Conservation (phyloP, 2,329 filamentous ascomycete species). For the Sporothrix protearum region DNA sequence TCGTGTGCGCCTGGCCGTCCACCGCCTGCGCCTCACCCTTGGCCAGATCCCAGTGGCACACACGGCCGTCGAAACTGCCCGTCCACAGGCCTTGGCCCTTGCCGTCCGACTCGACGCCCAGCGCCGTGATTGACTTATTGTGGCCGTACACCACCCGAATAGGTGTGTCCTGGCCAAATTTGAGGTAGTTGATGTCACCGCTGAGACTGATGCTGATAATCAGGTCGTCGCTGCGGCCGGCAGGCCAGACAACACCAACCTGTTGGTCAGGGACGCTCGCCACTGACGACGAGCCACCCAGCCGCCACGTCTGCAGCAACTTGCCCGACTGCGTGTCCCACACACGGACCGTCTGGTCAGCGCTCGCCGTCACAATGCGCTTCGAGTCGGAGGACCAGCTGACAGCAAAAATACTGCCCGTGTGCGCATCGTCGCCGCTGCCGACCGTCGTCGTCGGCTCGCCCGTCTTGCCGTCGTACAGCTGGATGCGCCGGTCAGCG, state of each 20-base stretch:
- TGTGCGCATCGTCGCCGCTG: constrained; percentile 58
- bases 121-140: constrained; percentile 82
- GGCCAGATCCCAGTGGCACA: constrained; percentile 77
- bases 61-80: constrained; percentile 85
- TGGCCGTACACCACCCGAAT: constrained; percentile 76
- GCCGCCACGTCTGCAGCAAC: constrained; percentile 74
- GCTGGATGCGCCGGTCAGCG: constrained; percentile 85
- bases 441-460: constrained; percentile 74
- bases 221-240: constrained; percentile 75
- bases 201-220: constrained; percentile 86
- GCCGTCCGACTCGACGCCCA: constrained; percentile 55
- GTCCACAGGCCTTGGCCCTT: constrained; percentile 71
- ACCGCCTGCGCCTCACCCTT: constrained; percentile 66
- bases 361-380: constrained; percentile 83
- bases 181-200: constrained; percentile 86
- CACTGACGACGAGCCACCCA: constrained; percentile 69
- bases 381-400: constrained; percentile 87
- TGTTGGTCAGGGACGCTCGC: constrained; percentile 76
- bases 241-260: constrained; percentile 88
- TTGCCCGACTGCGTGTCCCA: constrained; percentile 86
- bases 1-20: constrained; percentile 78
- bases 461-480: constrained; percentile 95
- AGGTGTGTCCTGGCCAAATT: constrained; percentile 66
- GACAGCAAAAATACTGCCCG: constrained; percentile 86
- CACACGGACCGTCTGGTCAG: constrained; percentile 89